Percentiles rank a stretch among this genome's conserved stretches.
Conservation (phyloP, 805 yeast species). For the Starmerella ratchasimensis region DNA sequence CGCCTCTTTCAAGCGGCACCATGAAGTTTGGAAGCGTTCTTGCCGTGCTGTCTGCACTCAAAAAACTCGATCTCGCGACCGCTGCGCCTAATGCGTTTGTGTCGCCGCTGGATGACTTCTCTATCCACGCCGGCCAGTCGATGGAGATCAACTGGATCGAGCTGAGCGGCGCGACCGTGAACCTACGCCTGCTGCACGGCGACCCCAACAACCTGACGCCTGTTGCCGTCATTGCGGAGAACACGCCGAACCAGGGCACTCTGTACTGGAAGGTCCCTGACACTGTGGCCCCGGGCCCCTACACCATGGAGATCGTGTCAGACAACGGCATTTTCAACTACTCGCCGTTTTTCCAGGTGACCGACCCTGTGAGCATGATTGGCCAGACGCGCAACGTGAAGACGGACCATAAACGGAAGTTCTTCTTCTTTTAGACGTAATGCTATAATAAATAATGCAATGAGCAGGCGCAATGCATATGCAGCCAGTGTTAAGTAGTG, state of each 20-base stretch:
- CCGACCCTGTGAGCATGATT: constrained; percentile 14
- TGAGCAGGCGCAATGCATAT: no score
- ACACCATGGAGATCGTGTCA: constrained; percentile 16
- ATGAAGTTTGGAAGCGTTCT: constrained; percentile 7
- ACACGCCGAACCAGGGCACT: constrained; percentile 22
- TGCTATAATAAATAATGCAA: no score
- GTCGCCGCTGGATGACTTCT: constrained; percentile 12
- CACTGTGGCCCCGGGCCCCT: constrained; percentile 10
- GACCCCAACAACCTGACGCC: constrained; percentile 19
- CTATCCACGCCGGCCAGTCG: constrained; percentile 21
- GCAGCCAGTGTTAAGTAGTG: no score
- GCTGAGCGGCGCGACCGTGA: constrained; percentile 18
- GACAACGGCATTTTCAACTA: constrained; percentile 19
- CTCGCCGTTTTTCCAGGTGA: constrained; percentile 23
- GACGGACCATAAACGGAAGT: no score
- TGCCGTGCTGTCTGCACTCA: constrained; percentile 3
- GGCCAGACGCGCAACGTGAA: no score
- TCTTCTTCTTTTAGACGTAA: no score
- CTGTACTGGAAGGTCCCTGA: constrained; percentile 23
- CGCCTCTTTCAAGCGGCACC: not conserved
- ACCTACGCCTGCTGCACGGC: constrained; percentile 22
- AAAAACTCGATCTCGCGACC: constrained; percentile 5
- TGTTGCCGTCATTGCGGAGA: constrained; percentile 21
- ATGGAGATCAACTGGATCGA: constrained; percentile 23
- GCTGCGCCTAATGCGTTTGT: constrained; percentile 11